A percentile compares a stretch with the other conserved stretches of the same genome.
Evolutionary conservation across 139 green algal genomes (phyloP).

Genomic region (Haematococcus sp.): DNA sequence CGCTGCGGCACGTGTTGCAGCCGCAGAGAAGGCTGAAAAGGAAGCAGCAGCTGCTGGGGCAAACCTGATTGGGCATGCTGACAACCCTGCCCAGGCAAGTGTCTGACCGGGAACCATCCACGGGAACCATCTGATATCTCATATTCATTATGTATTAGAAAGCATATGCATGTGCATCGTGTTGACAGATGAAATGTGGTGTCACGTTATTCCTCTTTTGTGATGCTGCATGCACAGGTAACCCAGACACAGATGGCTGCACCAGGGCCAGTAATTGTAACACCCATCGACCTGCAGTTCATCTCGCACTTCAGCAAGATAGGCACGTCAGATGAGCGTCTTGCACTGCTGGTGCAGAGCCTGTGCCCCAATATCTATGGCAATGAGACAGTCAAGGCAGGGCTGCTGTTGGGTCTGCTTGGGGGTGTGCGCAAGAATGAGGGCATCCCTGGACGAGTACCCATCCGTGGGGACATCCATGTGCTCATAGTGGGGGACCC

Average conservation of each 20-base stretch:
- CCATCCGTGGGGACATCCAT: constrained; percentile 82
- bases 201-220: too few relatives aligned
- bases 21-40: not conserved
- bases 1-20: constrained; percentile 2
- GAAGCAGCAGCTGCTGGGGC: not conserved
- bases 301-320: constrained; percentile 74
- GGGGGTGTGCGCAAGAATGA: constrained; percentile 80
- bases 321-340: not conserved
- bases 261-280: constrained; percentile 12
- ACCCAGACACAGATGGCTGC: too few relatives aligned
- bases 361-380: constrained; percentile 90
- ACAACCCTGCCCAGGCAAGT: too few relatives aligned
- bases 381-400: constrained; percentile 88
- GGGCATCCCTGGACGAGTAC: constrained; percentile 20
- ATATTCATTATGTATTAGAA: too few relatives aligned
- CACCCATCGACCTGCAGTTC: constrained; percentile 77
- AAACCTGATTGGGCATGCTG: too few relatives aligned
- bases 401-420: constrained; percentile 83
- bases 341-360: constrained; percentile 76
- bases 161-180: too few relatives aligned
- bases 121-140: too few relatives aligned
- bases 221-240: too few relatives aligned
- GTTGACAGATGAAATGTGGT: too few relatives aligned
- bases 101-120: too few relatives aligned
- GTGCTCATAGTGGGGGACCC: constrained; percentile 85